Base-by-base conservation (phyloP, 116 monocot species). In the Zostera marina region DNA sequence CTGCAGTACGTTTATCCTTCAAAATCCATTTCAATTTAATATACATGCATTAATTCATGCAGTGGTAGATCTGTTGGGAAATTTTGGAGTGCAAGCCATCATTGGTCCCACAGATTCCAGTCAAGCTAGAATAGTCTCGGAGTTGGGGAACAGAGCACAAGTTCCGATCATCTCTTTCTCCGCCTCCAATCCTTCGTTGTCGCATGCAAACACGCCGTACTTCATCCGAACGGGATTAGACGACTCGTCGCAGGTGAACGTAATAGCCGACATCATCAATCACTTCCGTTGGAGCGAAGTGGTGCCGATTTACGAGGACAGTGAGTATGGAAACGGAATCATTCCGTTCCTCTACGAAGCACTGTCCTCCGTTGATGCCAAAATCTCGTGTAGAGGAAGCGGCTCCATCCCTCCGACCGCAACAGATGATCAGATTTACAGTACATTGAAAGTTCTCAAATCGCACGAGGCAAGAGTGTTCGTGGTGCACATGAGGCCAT, bases 131-230 rank as follows among this genome's bases (percentile, higher is more conserved):
- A 77, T 80, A 43, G 60, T 85, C 0, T 25, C 63, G 22, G 56
- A 77, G 44, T 63, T 85, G 11, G 74, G 80, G 14, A 66, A 69
- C 51, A 59, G 60, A 45, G 42, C 63, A 6, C 77, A 66, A 1
- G 66, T 85, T 49, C 85, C 80, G 12, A 20, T 85, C 32, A 52
- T 85, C 41, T 77, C 80, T 51, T 80, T 80, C 71, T 74, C 77
- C 10, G 80, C 77, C 6, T 70, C 68, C 0, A 80, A 72, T 52
- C 77, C 80, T 3, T 66, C 69, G 11, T 68, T 80, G 6, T 80
- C 80, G 1, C 19, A 65, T 11, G 13, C 52, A 2, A 53, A 26
- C 1, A 54, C 61, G 6, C 77, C 70, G 12, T 80, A 72, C 59
- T 80, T 85, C 63, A 24, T 85, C n/a, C 58, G 74, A 43, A 74